Evolutionary conservation across 495 filamentous ascomycete genomes (phyloP), one percentile per base, ranked within the genome.

Genomic region (Daldinia decipiens): DNA sequence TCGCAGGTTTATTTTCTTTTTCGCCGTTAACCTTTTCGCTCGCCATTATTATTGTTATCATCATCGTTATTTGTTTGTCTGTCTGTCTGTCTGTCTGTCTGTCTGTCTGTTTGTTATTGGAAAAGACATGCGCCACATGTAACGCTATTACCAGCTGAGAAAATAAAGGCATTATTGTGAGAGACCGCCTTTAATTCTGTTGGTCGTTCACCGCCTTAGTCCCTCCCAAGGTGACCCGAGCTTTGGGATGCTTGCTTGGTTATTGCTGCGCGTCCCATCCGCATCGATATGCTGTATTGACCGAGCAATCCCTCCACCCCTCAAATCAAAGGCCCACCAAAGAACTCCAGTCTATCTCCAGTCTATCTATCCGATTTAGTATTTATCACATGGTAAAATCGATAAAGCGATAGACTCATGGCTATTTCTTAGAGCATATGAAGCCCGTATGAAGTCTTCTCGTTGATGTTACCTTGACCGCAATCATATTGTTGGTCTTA

Each of bases 331-430:
- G 32, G 55, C 62, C 67, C 67, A 74, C 62, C 68, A 36, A 36
- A 36, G 34, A 36, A 36, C 34, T 36, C 34, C 34, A 71, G 66
- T 66, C 66, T 57, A 65, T 74, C 34, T 36, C 34, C 34, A 71
- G 66, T 66, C 66, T 57, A 65, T 74, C 62, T 63, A 60, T 39
- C 65, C 70, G 69, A 70, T 19, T 71, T 69, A 68, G 55, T 65
- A 51, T 67, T 61, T 63, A 68, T 72, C 70, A 68, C 70, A 73
- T 68, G 65, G 70, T 68, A 65, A 57, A 64, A 34, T 4, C 31
- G 29, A 47, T 8, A 29, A 38, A 55, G 21, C 21, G 21, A 24
- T 24, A 24, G 4, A 36, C 31, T 36, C 31, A 56, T 56, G 13
- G 31, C 31, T 56, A 31, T 56, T 36, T 31, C 26, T 56, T 0